A percentile compares a stretch with the other conserved stretches of the same genome.
These are phyloP conservation scores for Monilinia laxa DNA, from an alignment of 2,329 filamentous ascomycete genomes.

Conservation along the genomic window DNA sequence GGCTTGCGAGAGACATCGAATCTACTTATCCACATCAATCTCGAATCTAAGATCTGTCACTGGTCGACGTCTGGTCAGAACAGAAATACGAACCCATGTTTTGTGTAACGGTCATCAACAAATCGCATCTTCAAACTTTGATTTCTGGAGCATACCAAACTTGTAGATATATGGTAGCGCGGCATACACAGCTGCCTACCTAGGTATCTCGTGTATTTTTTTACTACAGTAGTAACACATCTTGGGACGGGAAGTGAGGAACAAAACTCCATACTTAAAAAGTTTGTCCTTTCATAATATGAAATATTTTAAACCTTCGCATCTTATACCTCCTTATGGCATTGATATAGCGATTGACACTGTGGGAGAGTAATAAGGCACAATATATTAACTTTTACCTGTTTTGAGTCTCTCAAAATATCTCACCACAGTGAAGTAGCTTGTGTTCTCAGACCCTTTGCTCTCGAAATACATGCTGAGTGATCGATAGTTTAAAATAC, in stretches of 20 bases:
- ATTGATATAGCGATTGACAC: background rate
- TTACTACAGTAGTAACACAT: background rate
- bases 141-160: background rate
- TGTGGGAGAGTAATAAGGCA: background rate
- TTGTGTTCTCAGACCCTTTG: background rate
- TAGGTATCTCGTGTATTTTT: conserved; percentile 7
- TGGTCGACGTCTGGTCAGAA: background rate
- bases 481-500: background rate
- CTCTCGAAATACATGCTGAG: background rate
- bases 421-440: background rate
- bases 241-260: background rate
- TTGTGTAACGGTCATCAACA: background rate
- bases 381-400: background rate
- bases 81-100: conserved; percentile 4
- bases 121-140: conserved; percentile 10
- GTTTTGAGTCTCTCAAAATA: no score
- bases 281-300: background rate
- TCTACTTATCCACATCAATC: background rate
- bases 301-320: background rate
- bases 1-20: background rate
- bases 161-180: background rate
- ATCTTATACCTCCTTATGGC: background rate
- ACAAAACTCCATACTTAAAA: background rate
- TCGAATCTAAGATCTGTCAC: conserved; percentile 2
- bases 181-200: background rate